Conservation (phyloP, 345 rosid genomes). For the Citrus hindsii region DNA sequence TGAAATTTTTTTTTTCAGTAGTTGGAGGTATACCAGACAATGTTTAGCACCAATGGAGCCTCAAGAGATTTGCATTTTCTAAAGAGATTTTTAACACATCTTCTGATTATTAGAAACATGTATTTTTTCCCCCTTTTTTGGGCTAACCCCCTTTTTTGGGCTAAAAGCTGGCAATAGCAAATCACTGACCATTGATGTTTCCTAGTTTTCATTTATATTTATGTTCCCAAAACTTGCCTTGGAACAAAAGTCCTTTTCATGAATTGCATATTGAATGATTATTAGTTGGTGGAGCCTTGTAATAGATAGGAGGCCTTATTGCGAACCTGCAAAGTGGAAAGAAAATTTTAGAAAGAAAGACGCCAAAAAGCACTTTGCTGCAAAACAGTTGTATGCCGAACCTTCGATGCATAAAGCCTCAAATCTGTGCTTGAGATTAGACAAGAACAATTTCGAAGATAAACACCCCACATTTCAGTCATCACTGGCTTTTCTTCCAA, state of each 20-base stretch:
- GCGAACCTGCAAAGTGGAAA: conserved; percentile 49
- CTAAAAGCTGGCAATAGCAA: neutral
- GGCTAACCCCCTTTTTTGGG: too few relatives aligned
- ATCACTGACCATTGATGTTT: neutral
- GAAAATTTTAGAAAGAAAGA: neutral
- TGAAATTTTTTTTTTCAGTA: neutral
- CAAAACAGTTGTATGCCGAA: conserved; percentile 19
- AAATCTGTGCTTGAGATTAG: conserved; percentile 73
- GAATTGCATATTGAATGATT: neutral
- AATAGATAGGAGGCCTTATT: conserved; percentile 64
- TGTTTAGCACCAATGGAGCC: neutral
- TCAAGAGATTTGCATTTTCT: neutral
- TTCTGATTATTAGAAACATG: neutral
- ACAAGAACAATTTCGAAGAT: conserved; percentile 69
- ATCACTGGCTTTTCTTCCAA: conserved; percentile 50
- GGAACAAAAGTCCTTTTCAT: neutral
- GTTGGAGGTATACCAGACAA: neutral
- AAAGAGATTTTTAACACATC: neutral
- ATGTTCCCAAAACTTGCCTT: neutral
- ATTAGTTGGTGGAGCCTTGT: conserved; percentile 32
- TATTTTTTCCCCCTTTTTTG: neutral
- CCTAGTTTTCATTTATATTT: neutral
- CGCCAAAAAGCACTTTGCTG: neutral
- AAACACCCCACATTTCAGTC: conserved; percentile 66
- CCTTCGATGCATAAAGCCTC: conserved; percentile 75